Percentiles rank a stretch among this genome's conserved stretches.
phyloP scores from a whole-genome alignment of 805 yeast genomes.

The Myxozyma sirexii region DNA sequence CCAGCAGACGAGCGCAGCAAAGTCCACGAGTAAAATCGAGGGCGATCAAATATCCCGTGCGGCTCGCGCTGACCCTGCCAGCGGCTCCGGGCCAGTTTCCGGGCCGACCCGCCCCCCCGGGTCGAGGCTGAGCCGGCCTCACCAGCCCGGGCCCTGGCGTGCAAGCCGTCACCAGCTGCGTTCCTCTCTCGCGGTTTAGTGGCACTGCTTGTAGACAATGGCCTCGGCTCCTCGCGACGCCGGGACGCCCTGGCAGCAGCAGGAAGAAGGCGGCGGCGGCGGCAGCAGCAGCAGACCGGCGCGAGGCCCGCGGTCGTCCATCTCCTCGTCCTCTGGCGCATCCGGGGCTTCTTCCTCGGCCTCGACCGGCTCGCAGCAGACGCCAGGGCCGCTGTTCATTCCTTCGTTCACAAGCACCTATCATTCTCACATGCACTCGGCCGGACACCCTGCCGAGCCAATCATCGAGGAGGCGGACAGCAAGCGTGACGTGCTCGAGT shows the following conservation, averaged over 20 bases:
- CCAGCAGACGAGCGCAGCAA: not conserved
- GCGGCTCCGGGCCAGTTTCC: no score
- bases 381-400: slow-evolving; percentile 1
- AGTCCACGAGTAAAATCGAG: not conserved
- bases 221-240: slow-evolving; percentile 7
- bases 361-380: slow-evolving; percentile 4
- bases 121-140: not conserved
- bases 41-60: not conserved
- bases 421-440: not conserved
- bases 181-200: no score
- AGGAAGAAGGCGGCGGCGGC: not conserved
- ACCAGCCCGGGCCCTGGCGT: not conserved
- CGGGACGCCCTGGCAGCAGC: slow-evolving; percentile 4
- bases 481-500: not conserved
- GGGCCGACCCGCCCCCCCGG: no score
- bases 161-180: no score
- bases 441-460: slow-evolving; percentile 1
- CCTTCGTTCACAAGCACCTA: slow-evolving; percentile 25
- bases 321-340: slow-evolving; percentile 18
- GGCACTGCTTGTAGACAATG: slow-evolving; percentile 1
- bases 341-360: slow-evolving; percentile 19
- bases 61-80: slow-evolving; percentile 8
- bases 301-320: slow-evolving; percentile 5
- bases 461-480: slow-evolving; percentile 5
- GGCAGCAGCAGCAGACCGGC: not conserved